Evolutionary conservation across 495 filamentous ascomycete species (phyloP), one percentile per base, ranked within the genome.

Genomic region (Rusavskia elegans): DNA sequence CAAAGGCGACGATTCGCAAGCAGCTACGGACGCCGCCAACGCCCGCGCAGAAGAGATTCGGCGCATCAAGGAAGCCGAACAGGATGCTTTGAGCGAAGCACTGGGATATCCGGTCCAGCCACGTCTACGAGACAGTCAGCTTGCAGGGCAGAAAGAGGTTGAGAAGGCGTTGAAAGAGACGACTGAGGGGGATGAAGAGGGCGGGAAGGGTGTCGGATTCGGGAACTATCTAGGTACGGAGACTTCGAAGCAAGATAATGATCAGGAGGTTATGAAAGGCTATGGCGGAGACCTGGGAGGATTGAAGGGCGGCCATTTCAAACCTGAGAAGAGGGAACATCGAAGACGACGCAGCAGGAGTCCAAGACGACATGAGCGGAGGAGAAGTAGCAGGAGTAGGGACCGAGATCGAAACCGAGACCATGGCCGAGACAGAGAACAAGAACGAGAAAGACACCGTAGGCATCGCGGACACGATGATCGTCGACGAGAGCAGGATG

Each of bases 51-150:
- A 93, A 57, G 87, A 93, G 63, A 77, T 88, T 48, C 74, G 81
- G 46, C 74, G 70, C 37, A 79, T 98, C 61, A 97, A 96, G 64
- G 87, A 95, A 59, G 87, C 83, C 0, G 92, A 98, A 61, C 83
- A 90, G 61, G 93, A 96, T 65, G 92, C 89, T 0, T 77, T 96
- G 61, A 78, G 84, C 10, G 72, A 68, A 44, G 92, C 89, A 0
- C 63, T 97, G 54, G 92, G 92, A 0, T 71, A 93, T 19, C 84
- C 87, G 3, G 70, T 86, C 5, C 76, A 76, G 29, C 58, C 46
- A 51, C 76, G 67, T 38, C 53, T 56, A 11, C 55, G 55, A 1
- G 55, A 60, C 49, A 73, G 75, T 59, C 66, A 72, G 50, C 70
- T 73, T 50, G 46, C 75, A 17, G 66, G 71, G 11, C 61, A 58